phyloP scores from a whole-genome alignment of 805 yeast species.

The Yarrowia sp. region DNA sequence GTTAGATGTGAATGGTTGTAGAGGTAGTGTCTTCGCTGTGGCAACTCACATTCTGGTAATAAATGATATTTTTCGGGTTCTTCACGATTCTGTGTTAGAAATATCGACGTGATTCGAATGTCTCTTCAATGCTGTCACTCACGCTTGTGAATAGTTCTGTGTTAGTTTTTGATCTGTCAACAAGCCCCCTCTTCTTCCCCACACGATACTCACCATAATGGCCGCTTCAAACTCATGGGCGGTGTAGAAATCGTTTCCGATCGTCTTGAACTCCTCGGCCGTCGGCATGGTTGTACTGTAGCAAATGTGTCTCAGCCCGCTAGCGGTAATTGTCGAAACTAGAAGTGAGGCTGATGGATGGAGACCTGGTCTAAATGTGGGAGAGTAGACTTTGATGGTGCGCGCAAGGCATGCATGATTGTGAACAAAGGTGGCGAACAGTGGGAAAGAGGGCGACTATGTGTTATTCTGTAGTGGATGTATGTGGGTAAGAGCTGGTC shows the following conservation, averaged over 20 bases:
- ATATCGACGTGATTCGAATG: background rate
- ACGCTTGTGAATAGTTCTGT: slow-evolving; percentile 35
- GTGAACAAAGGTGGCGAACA: background rate
- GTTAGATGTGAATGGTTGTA: slow-evolving; percentile 1
- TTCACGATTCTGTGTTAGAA: slow-evolving; percentile 33
- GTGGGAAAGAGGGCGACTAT: no score
- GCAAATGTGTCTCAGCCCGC: background rate
- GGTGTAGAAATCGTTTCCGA: slow-evolving; percentile 23
- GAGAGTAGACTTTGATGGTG: slow-evolving; percentile 25
- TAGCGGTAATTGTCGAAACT: background rate
- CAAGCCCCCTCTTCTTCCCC: background rate
- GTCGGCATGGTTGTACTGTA: slow-evolving; percentile 15
- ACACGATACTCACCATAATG: slow-evolving; percentile 6
- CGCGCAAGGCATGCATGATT: slow-evolving; percentile 23
- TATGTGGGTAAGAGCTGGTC: no score
- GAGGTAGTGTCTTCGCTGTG: background rate
- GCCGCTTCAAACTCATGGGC: slow-evolving; percentile 27
- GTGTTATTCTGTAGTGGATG: no score
- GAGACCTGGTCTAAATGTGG: background rate
- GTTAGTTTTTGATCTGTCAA: slow-evolving; percentile 6
- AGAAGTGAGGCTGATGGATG: slow-evolving; percentile 1
- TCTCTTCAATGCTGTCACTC: background rate
- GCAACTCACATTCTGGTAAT: slow-evolving; percentile 34
- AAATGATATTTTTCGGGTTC: slow-evolving; percentile 25
- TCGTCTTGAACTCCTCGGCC: slow-evolving; percentile 33